A percentile compares a stretch with the other conserved stretches of the same genome.
Evolutionary conservation across 1,284 basidiomycete species (phyloP).

Genomic region (Ceratorhiza oryzae-sativae): DNA sequence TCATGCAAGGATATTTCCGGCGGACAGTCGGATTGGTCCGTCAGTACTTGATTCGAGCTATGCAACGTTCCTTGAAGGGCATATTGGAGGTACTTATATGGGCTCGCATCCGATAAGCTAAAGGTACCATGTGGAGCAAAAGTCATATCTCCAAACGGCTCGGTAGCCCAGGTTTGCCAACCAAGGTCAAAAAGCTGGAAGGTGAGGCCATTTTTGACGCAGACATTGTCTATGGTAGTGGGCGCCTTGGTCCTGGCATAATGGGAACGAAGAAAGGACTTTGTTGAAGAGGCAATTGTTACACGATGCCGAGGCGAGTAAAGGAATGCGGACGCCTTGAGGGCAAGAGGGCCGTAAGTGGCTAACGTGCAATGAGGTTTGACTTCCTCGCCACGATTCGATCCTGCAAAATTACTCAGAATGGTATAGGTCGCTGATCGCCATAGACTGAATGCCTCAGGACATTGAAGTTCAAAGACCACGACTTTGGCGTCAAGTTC

Average conservation of each 20-base stretch:
- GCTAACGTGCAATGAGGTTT: neutral
- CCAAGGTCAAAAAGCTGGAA: conserved; percentile 45
- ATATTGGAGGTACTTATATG: conserved; percentile 53
- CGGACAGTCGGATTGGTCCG: conserved; percentile 54
- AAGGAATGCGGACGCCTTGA: neutral
- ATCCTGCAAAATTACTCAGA: conserved; percentile 5
- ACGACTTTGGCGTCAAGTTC: conserved; percentile 47
- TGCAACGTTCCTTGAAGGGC: conserved; percentile 53
- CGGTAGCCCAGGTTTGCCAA: conserved; percentile 39
- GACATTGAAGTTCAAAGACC: conserved; percentile 58
- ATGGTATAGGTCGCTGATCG: conserved; percentile 54
- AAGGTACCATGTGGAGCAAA: conserved; percentile 49
- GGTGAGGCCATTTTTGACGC: conserved; percentile 52
- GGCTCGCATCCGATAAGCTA: conserved; percentile 46
- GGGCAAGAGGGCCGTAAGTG: neutral
- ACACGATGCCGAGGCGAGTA: neutral
- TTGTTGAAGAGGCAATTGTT: conserved; percentile 54
- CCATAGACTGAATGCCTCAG: conserved; percentile 56
- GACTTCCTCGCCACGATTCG: neutral
- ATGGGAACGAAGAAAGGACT: conserved; percentile 54
- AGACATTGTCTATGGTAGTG: conserved; percentile 43
- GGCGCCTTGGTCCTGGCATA: conserved; percentile 51
- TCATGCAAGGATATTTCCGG: conserved; percentile 55
- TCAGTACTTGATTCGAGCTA: conserved; percentile 55
- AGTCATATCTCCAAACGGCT: conserved; percentile 39